Evolutionary conservation across 2,329 filamentous ascomycete genomes (phyloP).

Genomic region (Exophiala aquamarina): DNA sequence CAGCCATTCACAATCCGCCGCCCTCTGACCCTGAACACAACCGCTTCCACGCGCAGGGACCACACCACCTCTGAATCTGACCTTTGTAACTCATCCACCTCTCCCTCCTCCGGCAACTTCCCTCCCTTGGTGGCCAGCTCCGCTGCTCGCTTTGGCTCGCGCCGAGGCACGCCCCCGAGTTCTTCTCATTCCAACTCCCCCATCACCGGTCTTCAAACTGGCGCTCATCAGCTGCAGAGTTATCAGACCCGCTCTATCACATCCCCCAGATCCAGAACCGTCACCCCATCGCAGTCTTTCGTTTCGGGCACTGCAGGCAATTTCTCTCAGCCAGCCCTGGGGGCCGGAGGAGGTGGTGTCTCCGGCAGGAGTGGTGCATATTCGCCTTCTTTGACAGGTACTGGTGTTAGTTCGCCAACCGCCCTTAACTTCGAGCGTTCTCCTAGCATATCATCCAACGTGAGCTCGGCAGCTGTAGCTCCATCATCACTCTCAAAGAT

Average conservation of each 20-base stretch:
- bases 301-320: constrained; percentile 56
- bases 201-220: constrained; percentile 55
- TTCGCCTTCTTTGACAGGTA: constrained; percentile 60
- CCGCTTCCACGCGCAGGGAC: constrained; percentile 35
- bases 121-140: constrained; percentile 14
- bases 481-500: constrained; percentile 79
- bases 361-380: constrained; percentile 55
- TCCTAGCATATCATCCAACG: constrained; percentile 25
- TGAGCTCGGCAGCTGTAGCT: constrained; percentile 46
- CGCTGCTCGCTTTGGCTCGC: constrained; percentile 14
- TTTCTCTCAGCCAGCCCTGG: constrained; percentile 49
- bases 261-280: constrained; percentile 56
- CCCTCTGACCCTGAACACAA: constrained; percentile 56
- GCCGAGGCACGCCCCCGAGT: constrained; percentile 17
- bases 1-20: constrained; percentile 53
- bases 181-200: constrained; percentile 43
- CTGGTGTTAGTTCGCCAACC: constrained; percentile 53
- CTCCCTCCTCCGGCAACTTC: constrained; percentile 13
- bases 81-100: constrained; percentile 12
- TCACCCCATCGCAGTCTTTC: constrained; percentile 54
- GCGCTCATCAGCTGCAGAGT: constrained; percentile 48
- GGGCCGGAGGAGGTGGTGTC: constrained; percentile 52
- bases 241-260: constrained; percentile 50
- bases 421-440: constrained; percentile 32
- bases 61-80: constrained; percentile 12